Conservation (phyloP, 2,329 filamentous ascomycete genomes). For the Microdochium nivale region DNA sequence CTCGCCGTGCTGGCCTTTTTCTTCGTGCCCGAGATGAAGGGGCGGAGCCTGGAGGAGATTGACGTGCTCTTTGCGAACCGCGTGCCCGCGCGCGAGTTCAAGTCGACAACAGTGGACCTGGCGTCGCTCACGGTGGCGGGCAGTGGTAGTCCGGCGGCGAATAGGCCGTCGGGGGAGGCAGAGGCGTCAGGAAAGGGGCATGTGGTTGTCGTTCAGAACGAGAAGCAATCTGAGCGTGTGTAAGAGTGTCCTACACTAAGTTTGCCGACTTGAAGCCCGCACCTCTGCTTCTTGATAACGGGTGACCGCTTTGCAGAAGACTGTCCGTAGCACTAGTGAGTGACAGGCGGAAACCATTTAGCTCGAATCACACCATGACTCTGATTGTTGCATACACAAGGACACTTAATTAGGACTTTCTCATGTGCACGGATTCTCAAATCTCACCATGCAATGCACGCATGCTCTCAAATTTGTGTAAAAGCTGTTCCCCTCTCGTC, state of each 20-base stretch:
- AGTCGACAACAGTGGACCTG: conserved; percentile 6
- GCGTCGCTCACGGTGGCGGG: neutral
- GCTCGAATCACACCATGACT: too few relatives aligned
- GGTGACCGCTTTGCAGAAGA: too few relatives aligned
- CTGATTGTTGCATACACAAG: too few relatives aligned
- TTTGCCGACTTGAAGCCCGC: too few relatives aligned
- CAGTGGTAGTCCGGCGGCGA: neutral
- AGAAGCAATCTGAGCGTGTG: neutral
- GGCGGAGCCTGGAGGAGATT: conserved; percentile 20
- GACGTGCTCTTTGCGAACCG: conserved; percentile 20
- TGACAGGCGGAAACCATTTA: too few relatives aligned
- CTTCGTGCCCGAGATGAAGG: conserved; percentile 21
- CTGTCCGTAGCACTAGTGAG: too few relatives aligned
- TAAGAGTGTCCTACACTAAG: neutral
- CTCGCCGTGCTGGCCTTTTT: conserved; percentile 14
- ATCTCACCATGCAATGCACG: too few relatives aligned
- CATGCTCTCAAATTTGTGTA: neutral
- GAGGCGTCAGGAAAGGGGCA: neutral
- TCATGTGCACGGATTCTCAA: too few relatives aligned
- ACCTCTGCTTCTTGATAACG: too few relatives aligned
- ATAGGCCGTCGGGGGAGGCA: neutral
- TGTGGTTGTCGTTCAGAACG: neutral
- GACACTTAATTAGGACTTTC: too few relatives aligned
- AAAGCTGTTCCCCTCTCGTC: neutral
- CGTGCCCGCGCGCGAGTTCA: conserved; percentile 18